These are phyloP conservation scores for Boletus huronensis DNA, from an alignment of 768 basidiomycete species.

Conservation along the genomic window DNA sequence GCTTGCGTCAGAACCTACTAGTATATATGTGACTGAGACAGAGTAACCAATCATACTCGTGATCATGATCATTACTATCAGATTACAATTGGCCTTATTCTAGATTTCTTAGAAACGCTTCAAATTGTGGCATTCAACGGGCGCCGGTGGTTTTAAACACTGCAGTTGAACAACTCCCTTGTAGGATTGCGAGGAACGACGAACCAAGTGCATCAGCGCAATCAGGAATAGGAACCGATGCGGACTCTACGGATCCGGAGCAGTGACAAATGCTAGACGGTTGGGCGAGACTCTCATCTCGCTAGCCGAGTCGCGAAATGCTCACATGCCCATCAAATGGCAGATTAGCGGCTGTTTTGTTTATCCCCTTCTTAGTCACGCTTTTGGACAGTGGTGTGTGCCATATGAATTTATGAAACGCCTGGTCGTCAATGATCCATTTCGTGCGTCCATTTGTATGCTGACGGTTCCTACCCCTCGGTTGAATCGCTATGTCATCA, in stretches of 20 bases:
- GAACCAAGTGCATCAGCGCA: neutral
- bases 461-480: no score
- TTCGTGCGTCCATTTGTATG: neutral
- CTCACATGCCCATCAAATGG: no score
- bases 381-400: neutral
- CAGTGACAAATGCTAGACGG: no score
- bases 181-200: neutral
- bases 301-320: no score
- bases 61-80: no score
- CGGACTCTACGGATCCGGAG: neutral
- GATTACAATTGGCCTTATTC: no score
- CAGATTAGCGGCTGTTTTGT: no score
- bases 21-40: neutral
- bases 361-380: no score
- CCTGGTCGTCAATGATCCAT: no score
- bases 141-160: neutral
- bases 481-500: neutral
- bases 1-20: neutral
- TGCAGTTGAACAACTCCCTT: neutral
- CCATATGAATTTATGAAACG: neutral
- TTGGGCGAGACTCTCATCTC: no score
- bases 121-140: neutral
- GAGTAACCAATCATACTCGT: neutral
- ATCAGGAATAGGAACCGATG: neutral
- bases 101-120: no score